These are phyloP conservation scores for Candida nitratophila DNA, from an alignment of 805 yeast species.

Conservation along the genomic window DNA sequence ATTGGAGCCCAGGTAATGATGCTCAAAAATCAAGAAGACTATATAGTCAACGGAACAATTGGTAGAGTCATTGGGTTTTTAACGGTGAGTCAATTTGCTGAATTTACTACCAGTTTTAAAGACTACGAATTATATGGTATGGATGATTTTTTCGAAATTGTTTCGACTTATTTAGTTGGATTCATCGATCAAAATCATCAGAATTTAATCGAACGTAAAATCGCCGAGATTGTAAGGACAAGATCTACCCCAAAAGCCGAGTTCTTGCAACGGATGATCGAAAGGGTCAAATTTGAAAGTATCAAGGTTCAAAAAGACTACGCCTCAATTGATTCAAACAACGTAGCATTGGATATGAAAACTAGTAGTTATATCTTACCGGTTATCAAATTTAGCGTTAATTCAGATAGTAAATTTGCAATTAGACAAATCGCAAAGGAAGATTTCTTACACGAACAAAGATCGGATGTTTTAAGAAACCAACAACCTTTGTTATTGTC, in stretches of 20 bases:
- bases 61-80: slow-evolving; percentile 66
- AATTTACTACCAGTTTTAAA: slow-evolving; percentile 15
- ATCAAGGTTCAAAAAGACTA: too few relatives aligned
- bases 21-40: slow-evolving; percentile 69
- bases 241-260: not conserved
- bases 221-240: not conserved
- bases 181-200: not conserved
- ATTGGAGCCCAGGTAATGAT: slow-evolving; percentile 93
- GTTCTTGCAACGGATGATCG: not conserved
- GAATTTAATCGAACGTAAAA: not conserved
- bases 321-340: not conserved
- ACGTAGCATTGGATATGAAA: not conserved
- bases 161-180: slow-evolving; percentile 2
- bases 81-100: slow-evolving; percentile 19
- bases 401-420: slow-evolving; percentile 22
- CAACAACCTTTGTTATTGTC: slow-evolving; percentile 70
- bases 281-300: not conserved
- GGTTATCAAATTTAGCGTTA: slow-evolving; percentile 37
- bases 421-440: slow-evolving; percentile 26
- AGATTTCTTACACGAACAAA: slow-evolving; percentile 27
- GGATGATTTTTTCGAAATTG: slow-evolving; percentile 1
- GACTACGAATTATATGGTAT: slow-evolving; percentile 15
- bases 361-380: slow-evolving; percentile 25
- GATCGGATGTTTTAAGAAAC: slow-evolving; percentile 29
- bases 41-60: slow-evolving; percentile 83